phyloP scores from a whole-genome alignment of 2,329 filamentous ascomycete genomes.

The Pseudopithomyces maydicus region DNA sequence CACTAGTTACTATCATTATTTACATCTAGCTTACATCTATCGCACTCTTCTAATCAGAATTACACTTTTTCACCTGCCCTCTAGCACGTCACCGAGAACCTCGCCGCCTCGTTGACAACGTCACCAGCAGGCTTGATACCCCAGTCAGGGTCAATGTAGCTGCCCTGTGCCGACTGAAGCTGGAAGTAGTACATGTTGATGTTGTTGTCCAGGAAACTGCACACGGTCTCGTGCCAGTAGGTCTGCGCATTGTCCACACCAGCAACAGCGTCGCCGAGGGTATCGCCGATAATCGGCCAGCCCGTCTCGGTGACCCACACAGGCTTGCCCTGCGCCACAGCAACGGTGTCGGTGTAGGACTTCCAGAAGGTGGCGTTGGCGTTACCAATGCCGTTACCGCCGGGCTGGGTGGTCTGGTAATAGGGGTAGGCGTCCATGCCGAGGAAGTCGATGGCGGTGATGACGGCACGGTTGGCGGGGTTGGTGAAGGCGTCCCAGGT shows the following conservation, averaged over 20 bases:
- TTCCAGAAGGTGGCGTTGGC: slow-evolving; percentile 69
- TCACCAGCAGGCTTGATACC: neutral
- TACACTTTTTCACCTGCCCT: no score
- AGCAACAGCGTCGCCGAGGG: neutral
- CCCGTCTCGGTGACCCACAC: slow-evolving; percentile 90
- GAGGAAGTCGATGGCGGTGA: slow-evolving; percentile 73
- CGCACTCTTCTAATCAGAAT: no score
- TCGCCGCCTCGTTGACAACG: neutral
- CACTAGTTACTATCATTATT: no score
- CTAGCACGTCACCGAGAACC: neutral
- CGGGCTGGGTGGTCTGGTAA: slow-evolving; percentile 67
- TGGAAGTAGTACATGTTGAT: slow-evolving; percentile 8
- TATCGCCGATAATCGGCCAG: slow-evolving; percentile 61
- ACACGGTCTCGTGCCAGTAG: neutral
- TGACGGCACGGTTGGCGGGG: slow-evolving; percentile 70
- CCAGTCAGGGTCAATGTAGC: neutral
- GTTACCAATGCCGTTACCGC: slow-evolving; percentile 59
- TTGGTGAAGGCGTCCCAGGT: slow-evolving; percentile 78
- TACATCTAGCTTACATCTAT: no score
- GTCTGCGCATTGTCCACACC: neutral
- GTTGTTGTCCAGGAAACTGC: neutral
- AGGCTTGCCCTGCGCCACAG: slow-evolving; percentile 58
- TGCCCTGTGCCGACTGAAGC: neutral
- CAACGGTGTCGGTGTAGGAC: slow-evolving; percentile 43
- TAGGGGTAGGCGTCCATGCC: slow-evolving; percentile 88